Evolutionary conservation across 495 filamentous ascomycete genomes (phyloP).

Genomic region (Zalerion maritima): DNA sequence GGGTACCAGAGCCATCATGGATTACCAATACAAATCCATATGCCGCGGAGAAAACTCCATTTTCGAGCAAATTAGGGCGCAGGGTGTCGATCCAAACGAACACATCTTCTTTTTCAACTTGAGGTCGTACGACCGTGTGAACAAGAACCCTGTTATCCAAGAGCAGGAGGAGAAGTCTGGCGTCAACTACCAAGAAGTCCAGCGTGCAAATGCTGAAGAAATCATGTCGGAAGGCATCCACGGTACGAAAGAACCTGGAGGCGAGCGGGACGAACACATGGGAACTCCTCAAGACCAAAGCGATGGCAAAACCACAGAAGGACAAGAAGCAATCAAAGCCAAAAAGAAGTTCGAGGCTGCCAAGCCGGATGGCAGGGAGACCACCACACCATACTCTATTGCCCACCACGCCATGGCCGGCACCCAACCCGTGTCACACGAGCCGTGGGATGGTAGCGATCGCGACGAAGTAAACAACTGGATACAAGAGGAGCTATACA

Average conservation of each 20-base stretch:
- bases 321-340: slow-evolving; percentile 33
- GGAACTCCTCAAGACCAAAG: slow-evolving; percentile 27
- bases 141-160: slow-evolving; percentile 54
- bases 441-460: slow-evolving; percentile 55
- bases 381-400: slow-evolving; percentile 48
- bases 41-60: slow-evolving; percentile 83
- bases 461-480: slow-evolving; percentile 71
- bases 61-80: slow-evolving; percentile 57
- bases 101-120: slow-evolving; percentile 89
- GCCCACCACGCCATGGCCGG: slow-evolving; percentile 70
- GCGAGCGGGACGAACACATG: slow-evolving; percentile 25
- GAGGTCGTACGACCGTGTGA: slow-evolving; percentile 77
- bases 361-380: slow-evolving; percentile 26
- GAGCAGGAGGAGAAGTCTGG: slow-evolving; percentile 64
- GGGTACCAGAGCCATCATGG: slow-evolving; percentile 91
- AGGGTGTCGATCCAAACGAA: slow-evolving; percentile 66
- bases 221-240: slow-evolving; percentile 67
- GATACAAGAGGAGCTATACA: slow-evolving; percentile 88
- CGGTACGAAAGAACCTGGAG: slow-evolving; percentile 31
- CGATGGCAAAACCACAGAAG: slow-evolving; percentile 27
- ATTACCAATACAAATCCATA: slow-evolving; percentile 96
- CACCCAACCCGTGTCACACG: slow-evolving; percentile 48
- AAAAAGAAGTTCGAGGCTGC: slow-evolving; percentile 52
- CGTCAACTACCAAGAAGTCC: slow-evolving; percentile 69
- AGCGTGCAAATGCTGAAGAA: slow-evolving; percentile 71